Evolutionary conservation across 2,329 filamentous ascomycete genomes (phyloP).

Genomic region (Verticillium nonalfalfae): DNA sequence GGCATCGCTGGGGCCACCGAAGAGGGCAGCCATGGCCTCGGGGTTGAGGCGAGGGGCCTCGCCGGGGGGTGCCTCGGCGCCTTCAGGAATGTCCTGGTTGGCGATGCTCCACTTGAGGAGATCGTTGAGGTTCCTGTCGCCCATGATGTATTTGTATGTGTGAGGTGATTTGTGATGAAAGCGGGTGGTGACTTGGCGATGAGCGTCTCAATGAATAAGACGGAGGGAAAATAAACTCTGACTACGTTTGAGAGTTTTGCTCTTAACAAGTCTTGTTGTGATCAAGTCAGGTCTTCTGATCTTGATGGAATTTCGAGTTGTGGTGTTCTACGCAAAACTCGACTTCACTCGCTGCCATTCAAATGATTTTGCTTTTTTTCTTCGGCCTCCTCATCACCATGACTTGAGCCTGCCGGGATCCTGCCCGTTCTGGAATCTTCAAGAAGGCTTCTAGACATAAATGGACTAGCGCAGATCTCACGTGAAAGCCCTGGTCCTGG

Average conservation of each 20-base stretch:
- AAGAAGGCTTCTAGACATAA: slow-evolving; percentile 22
- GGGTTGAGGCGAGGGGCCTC: slow-evolving; percentile 47
- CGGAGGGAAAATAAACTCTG: neutral
- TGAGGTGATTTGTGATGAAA: neutral
- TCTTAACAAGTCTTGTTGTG: neutral
- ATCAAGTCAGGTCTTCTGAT: neutral
- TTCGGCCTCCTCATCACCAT: slow-evolving; percentile 6
- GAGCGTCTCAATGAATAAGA: neutral
- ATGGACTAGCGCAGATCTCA: slow-evolving; percentile 17
- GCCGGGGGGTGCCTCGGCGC: slow-evolving; percentile 21
- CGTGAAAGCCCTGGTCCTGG: slow-evolving; percentile 12
- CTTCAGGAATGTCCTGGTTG: slow-evolving; percentile 29
- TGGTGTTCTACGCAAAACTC: neutral
- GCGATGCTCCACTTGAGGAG: slow-evolving; percentile 73
- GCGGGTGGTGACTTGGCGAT: neutral
- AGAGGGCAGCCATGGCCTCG: slow-evolving; percentile 64
- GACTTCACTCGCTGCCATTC: slow-evolving; percentile 11
- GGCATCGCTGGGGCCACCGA: slow-evolving; percentile 83
- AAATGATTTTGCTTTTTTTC: slow-evolving; percentile 4
- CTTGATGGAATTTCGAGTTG: neutral
- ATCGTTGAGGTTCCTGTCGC: slow-evolving; percentile 61
- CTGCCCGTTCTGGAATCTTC: slow-evolving; percentile 35
- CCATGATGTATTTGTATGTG: slow-evolving; percentile 16
- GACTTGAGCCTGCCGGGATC: slow-evolving; percentile 9
- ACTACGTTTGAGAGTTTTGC: neutral